Evolutionary conservation across 2,329 filamentous ascomycete species (phyloP).

Genomic region (Exophiala spinifera): DNA sequence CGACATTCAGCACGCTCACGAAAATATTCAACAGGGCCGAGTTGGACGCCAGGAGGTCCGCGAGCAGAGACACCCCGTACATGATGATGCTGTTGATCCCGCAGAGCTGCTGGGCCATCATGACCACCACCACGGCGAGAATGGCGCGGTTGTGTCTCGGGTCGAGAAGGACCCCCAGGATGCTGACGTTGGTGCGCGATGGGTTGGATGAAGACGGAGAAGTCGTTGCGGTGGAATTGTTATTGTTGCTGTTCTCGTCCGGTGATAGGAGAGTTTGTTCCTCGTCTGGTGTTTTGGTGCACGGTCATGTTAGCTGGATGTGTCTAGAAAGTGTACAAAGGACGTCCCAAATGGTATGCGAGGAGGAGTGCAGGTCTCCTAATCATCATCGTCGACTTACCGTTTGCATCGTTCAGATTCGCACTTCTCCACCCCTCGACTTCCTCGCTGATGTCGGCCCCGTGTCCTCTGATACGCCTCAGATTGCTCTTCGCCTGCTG

Average conservation of each 20-base stretch:
- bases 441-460: slow-evolving; percentile 70
- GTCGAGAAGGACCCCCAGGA: slow-evolving; percentile 59
- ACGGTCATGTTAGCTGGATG: too few species aligned
- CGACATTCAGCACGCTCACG: slow-evolving; percentile 81
- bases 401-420: slow-evolving; percentile 22
- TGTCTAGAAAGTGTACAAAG: too few species aligned
- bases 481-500: slow-evolving; percentile 64
- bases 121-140: slow-evolving; percentile 77
- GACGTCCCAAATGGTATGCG: too few species aligned
- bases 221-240: too few species aligned
- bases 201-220: neutral
- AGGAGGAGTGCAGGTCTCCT: too few species aligned
- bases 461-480: slow-evolving; percentile 69
- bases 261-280: slow-evolving; percentile 64
- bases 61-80: slow-evolving; percentile 91
- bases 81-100: slow-evolving; percentile 93
- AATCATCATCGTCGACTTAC: too few species aligned
- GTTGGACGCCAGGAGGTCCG: slow-evolving; percentile 73
- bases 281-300: slow-evolving; percentile 49
- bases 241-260: slow-evolving; percentile 18
- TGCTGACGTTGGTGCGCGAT: slow-evolving; percentile 45
- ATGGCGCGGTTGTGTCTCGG: slow-evolving; percentile 70
- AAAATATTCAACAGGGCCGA: slow-evolving; percentile 81
- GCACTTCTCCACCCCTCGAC: slow-evolving; percentile 57
- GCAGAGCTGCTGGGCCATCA: slow-evolving; percentile 88